Conservation (phyloP, 2,329 filamentous ascomycete genomes). For the Monosporascus sp. region DNA sequence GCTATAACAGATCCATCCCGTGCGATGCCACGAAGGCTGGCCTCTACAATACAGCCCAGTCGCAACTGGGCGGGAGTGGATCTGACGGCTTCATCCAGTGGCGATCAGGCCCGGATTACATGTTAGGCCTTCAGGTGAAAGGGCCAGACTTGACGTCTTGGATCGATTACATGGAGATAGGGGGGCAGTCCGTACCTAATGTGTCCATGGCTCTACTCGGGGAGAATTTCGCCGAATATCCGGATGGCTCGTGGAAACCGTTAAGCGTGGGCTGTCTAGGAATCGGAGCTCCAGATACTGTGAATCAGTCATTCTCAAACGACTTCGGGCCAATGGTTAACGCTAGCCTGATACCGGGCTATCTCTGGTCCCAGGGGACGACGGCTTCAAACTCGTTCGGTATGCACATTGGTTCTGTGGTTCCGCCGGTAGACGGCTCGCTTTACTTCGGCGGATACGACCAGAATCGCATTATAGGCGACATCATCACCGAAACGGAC, state of each 20-base stretch:
- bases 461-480: constrained; percentile 31
- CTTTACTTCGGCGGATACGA: constrained; percentile 37
- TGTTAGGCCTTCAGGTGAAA: constrained; percentile 19
- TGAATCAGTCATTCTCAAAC: constrained; percentile 24
- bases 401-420: constrained; percentile 36
- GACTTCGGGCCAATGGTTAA: constrained; percentile 17
- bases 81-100: constrained; percentile 19
- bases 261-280: constrained; percentile 27
- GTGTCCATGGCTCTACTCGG: constrained; percentile 22
- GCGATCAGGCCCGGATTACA: constrained; percentile 15
- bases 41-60: constrained; percentile 22
- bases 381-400: constrained; percentile 35
- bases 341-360: constrained; percentile 26
- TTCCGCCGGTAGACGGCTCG: constrained; percentile 27
- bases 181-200: constrained; percentile 16
- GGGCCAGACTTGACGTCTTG: constrained; percentile 18
- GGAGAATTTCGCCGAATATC: constrained; percentile 22
- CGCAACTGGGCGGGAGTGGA: constrained; percentile 19
- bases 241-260: constrained; percentile 24
- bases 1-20: constrained; percentile 15
- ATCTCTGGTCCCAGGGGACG: constrained; percentile 13
- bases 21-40: constrained; percentile 22
- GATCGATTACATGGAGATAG: constrained; percentile 21
- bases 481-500: constrained; percentile 20
- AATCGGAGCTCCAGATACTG: constrained; percentile 19